These are phyloP conservation scores for Sonneratia caseolaris DNA, from an alignment of 345 rosid species.

Conservation along the genomic window DNA sequence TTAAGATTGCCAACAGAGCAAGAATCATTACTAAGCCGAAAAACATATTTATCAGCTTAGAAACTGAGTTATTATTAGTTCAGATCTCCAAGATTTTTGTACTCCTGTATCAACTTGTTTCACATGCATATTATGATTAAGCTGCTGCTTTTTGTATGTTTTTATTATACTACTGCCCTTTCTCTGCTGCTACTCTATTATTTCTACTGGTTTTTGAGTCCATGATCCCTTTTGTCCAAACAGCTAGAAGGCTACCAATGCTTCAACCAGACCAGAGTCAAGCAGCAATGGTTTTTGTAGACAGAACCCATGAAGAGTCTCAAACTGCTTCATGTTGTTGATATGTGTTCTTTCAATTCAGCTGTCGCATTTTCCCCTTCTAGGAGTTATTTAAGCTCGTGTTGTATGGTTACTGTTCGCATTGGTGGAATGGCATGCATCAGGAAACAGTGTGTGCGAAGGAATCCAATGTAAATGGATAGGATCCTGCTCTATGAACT, in stretches of 20 bases:
- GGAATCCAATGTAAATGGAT: not conserved
- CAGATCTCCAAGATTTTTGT: not conserved
- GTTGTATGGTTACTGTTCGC: not conserved
- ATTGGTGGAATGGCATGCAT: not conserved
- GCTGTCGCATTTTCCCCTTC: not conserved
- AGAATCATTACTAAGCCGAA: too few relatives aligned
- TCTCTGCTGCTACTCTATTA: not conserved
- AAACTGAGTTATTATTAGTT: not conserved
- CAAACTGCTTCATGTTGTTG: slow-evolving; percentile 40
- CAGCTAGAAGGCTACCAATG: slow-evolving; percentile 55
- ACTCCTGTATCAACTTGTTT: not conserved
- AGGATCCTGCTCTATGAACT: not conserved
- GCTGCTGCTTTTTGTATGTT: not conserved
- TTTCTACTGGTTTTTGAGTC: not conserved
- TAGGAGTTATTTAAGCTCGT: not conserved
- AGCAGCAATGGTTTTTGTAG: slow-evolving; percentile 39
- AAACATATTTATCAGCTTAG: too few relatives aligned
- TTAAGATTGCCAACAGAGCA: too few relatives aligned
- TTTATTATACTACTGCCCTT: not conserved
- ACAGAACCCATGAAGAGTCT: slow-evolving; percentile 25
- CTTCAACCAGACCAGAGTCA: slow-evolving; percentile 53
- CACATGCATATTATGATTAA: not conserved
- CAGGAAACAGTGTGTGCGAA: not conserved
- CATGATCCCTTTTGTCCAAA: not conserved
- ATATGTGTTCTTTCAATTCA: not conserved